phyloP scores from a whole-genome alignment of 2,329 filamentous ascomycete genomes.

The Seiridium cupressi region DNA sequence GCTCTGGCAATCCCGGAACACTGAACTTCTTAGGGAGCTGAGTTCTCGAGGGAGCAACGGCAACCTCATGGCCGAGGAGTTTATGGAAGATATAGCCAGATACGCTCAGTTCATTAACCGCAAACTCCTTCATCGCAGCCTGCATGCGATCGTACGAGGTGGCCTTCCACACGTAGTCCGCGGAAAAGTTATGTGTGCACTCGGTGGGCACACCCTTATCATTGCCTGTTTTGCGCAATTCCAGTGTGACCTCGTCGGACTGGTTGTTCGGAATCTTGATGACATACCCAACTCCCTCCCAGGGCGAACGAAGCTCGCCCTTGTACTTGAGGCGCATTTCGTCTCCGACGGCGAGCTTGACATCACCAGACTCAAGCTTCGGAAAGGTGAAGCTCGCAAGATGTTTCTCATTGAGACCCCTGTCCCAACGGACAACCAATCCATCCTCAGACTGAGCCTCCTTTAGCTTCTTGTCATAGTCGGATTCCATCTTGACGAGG shows the following conservation, averaged over 20 bases:
- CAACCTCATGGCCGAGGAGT: slow-evolving; percentile 90
- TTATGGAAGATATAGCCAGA: slow-evolving; percentile 99
- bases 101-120: slow-evolving; percentile 95
- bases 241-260: slow-evolving; percentile 94
- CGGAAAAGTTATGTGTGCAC: slow-evolving; percentile 95
- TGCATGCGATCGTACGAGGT: slow-evolving; percentile 99
- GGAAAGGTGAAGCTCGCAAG: slow-evolving; percentile 92
- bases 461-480: slow-evolving; percentile 98
- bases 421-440: slow-evolving; percentile 91
- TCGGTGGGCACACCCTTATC: slow-evolving; percentile 96
- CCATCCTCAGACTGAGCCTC: slow-evolving; percentile 97
- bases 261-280: slow-evolving; percentile 99
- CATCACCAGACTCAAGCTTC: slow-evolving; percentile 95
- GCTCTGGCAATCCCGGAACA: slow-evolving; percentile 87
- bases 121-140: slow-evolving; percentile 98
- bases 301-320: slow-evolving; percentile 84
- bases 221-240: slow-evolving; percentile 89
- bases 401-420: slow-evolving; percentile 95
- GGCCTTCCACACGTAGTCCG: slow-evolving; percentile 99
- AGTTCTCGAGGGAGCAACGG: slow-evolving; percentile 91
- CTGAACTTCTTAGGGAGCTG: slow-evolving; percentile 96
- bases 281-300: slow-evolving; percentile 98
- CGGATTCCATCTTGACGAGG: slow-evolving; percentile 97
- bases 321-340: slow-evolving; percentile 98
- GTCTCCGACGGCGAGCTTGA: slow-evolving; percentile 95